Evolutionary conservation across 768 basidiomycete species (phyloP).

Genomic region (Tulasnella sp.): DNA sequence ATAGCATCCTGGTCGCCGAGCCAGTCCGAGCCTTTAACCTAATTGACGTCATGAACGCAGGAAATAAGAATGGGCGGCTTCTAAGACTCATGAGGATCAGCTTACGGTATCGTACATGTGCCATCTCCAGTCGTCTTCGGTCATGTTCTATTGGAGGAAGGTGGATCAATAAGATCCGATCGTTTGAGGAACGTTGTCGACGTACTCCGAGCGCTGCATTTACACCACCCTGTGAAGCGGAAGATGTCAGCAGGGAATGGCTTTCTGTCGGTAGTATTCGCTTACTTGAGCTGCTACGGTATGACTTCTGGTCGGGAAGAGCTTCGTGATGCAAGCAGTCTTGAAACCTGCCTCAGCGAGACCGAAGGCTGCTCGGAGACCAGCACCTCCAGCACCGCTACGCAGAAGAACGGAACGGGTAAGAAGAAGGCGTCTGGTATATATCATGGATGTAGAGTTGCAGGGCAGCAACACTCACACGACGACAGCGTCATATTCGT

Average conservation of each 20-base stretch:
- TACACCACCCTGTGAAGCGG: conserved; percentile 76
- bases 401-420: conserved; percentile 36
- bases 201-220: conserved; percentile 91
- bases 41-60: conserved; percentile 37
- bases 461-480: conserved; percentile 65
- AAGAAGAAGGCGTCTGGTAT: background rate
- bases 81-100: conserved; percentile 31
- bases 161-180: conserved; percentile 43
- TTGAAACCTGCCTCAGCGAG: conserved; percentile 98
- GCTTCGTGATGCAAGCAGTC: conserved; percentile 98
- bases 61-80: background rate
- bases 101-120: conserved; percentile 96
- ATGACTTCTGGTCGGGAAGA: conserved; percentile 98
- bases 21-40: conserved; percentile 99
- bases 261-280: background rate
- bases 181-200: background rate
- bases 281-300: conserved; percentile 94
- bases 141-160: conserved; percentile 77
- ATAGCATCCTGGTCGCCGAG: conserved; percentile 99
- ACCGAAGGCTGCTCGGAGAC: conserved; percentile 97
- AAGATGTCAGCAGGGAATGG: background rate
- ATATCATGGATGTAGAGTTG: background rate
- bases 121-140: conserved; percentile 99
- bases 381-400: conserved; percentile 97
- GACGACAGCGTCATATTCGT: conserved; percentile 98